phyloP scores from a whole-genome alignment of 2,329 filamentous ascomycete species.

The Trichoderma polysporum region DNA sequence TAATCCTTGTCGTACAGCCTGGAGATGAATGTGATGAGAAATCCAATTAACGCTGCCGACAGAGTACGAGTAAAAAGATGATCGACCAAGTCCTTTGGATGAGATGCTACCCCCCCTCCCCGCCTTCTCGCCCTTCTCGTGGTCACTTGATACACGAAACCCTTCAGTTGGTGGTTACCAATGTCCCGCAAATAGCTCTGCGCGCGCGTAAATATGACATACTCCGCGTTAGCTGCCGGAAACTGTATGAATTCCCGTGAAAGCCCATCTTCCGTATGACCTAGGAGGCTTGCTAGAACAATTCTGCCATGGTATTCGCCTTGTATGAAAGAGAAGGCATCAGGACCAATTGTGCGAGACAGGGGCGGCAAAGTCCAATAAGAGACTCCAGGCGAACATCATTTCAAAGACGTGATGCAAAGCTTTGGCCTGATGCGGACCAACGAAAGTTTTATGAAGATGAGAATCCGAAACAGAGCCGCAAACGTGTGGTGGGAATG shows the following conservation, averaged over 20 bases:
- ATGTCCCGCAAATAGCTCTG: conserved; percentile 1
- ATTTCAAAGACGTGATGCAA: neutral
- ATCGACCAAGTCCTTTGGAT: neutral
- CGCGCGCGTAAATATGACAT: neutral
- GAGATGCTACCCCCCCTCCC: neutral
- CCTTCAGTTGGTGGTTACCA: neutral
- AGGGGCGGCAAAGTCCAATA: neutral
- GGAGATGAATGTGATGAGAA: neutral
- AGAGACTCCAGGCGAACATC: neutral
- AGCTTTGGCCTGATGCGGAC: neutral
- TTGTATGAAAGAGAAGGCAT: neutral
- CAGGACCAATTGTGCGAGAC: neutral
- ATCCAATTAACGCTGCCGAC: neutral
- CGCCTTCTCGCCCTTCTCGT: neutral
- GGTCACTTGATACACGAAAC: conserved; percentile 5
- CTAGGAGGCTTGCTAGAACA: neutral
- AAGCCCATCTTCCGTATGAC: neutral
- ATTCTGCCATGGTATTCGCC: neutral
- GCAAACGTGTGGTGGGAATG: neutral
- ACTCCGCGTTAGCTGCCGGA: neutral
- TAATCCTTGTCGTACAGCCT: neutral
- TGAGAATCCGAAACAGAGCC: neutral
- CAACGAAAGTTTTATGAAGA: neutral
- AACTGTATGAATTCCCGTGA: neutral
- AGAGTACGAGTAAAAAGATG: neutral